A percentile compares a stretch with the other conserved stretches of the same genome.
These are phyloP conservation scores for Astragalus glycyphyllos DNA, from an alignment of 306 rosid genomes.

Conservation along the genomic window DNA sequence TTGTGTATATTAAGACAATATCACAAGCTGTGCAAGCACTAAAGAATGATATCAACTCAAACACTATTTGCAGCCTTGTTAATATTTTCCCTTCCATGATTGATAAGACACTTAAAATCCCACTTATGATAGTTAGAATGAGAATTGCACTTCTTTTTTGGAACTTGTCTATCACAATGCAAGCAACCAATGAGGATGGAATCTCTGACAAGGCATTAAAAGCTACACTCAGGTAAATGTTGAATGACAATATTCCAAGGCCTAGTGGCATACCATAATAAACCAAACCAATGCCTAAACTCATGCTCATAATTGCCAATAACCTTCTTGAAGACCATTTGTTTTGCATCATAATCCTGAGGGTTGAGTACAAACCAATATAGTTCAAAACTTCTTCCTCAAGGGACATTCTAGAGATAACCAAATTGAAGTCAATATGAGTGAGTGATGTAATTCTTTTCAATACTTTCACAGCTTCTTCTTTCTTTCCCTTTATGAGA, in stretches of 20 bases:
- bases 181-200: not conserved
- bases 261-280: conserved; percentile 35
- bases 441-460: conserved; percentile 2
- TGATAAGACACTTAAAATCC: conserved; percentile 14
- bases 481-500: conserved; percentile 31
- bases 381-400: not conserved
- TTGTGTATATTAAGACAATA: not conserved
- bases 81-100: not conserved
- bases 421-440: not conserved
- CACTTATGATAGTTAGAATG: conserved; percentile 7
- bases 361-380: not conserved
- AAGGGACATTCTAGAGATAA: not conserved
- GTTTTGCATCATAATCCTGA: conserved; percentile 21
- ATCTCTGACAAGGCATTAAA: conserved; percentile 28
- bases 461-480: conserved; percentile 23
- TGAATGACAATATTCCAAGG: conserved; percentile 15
- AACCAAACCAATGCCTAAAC: conserved; percentile 20
- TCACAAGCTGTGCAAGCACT: conserved; percentile 8
- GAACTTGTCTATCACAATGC: not conserved
- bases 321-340: conserved; percentile 21
- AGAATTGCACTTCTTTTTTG: conserved; percentile 7
- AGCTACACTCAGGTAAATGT: conserved; percentile 18
- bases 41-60: conserved; percentile 2
- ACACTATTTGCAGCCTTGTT: conserved; percentile 3
- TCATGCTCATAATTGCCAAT: not conserved